Base-by-base conservation (phyloP, 139 green algal genomes). In the Chlorella ohadii region DNA sequence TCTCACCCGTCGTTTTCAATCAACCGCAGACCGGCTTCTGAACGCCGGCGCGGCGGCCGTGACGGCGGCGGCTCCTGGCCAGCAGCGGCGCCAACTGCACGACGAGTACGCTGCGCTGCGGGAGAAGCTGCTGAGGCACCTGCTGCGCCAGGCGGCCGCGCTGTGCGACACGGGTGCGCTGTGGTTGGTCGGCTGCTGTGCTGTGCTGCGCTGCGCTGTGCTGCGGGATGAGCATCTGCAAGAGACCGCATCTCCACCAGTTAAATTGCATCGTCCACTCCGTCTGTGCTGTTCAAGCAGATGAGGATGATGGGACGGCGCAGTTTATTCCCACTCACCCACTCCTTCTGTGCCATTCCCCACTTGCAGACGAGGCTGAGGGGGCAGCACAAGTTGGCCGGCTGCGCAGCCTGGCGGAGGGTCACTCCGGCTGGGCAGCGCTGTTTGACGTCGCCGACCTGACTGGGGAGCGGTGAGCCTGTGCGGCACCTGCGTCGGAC, bases 21-120 rank as follows among this genome's bases (percentile, higher is more conserved):
- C n/a, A n/a, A n/a, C n/a, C 25, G 36, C 68, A 47, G 76, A 82
- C 27, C 76, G 76, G 36, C 76, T 82, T 12, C 76, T 82, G 3
- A 82, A 82, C n/a, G 57, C 59, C 0, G 57, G 59, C 25, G 76
- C 76, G 6, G 76, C 76, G 6, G 56, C 76, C 3, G 57, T 72
- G 33, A 36, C 76, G 22, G 76, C 76, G 1, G 76, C 76, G 1
- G 31, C 76, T 4, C 25, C 57, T 9, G 76, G 59, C 9, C 76
- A 71, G 75, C 75, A 82, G 76, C 76, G 76, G 3, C 36, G 27
- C 25, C 25, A 41, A 27, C 59, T 71, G 59, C 59, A 72, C 27
- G 4, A 23, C 36, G 59, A 55, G 36, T 82, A 82, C 57, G 41
- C 34, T 17, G 59, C 23, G 20, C 34, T 41, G 27, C 56, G 65